Base-by-base conservation (phyloP, 257 asterid genomes). In the Cordia subcordata region DNA sequence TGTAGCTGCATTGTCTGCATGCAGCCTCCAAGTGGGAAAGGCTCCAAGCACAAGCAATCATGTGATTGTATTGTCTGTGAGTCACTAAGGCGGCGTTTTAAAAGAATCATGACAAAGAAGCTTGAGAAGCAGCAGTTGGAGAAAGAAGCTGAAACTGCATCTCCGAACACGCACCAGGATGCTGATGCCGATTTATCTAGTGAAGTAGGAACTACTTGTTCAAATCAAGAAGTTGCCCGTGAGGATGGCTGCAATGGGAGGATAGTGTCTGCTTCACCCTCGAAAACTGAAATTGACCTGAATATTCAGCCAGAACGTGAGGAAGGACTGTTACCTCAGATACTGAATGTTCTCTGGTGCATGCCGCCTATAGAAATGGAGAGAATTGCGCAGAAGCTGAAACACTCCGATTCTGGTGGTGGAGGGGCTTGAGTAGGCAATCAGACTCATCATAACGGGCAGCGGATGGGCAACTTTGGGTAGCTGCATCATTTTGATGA, bases 261-360 rank as follows among this genome's bases (percentile, higher is more conserved):
- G 46, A 66, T 62, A 38, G 35, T 61, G 35, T 74, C 64, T 15
- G 55, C 57, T 22, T 74, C 87, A 6, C 81, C 82, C 5, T 42
- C 73, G 72, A 88, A 85, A 76, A 90, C 90, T 58, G 84, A 78
- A 62, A 81, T 92, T 46, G 99, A 92, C 77, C 95, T 92, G 39
- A 92, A 92, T 74, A 80, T 77, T 60, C 89, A 86, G 81, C 99
- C 96, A 4, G 94, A 83, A 46, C 76, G 83, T 50, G 96, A 85
- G 62, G 98, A 88, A 39, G 97, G 81, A 49, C 40, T 54, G 46
- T 76, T 86, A 9, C 84, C 86, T 32, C 80, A 10, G 80, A n/a
- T 37, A 53, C 58, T 72, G 49, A 51, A 42, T n/a, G n/a, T n/a
- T n/a, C n/a, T n/a, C n/a, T n/a, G n/a, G n/a, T n/a, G n/a, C n/a